Evolutionary conservation across 2,329 filamentous ascomycete species (phyloP), one percentile per base, ranked within the genome.

Genomic region (Aspergillus brunneoviolaceus): DNA sequence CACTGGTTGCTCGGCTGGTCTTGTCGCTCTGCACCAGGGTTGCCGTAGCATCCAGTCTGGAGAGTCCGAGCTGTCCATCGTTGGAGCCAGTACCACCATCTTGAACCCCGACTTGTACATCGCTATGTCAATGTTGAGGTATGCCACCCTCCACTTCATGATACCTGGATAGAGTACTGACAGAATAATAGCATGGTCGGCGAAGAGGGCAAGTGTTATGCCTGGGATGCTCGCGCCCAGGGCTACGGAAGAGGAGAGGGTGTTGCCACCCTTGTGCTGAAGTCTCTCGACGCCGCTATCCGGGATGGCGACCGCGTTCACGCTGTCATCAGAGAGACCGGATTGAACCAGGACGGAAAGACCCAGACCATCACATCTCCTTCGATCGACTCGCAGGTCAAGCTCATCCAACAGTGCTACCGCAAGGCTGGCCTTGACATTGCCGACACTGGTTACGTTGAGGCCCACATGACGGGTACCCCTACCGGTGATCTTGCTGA

Each of bases 391-490:
- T 55, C 55, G 49, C 47, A 61, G 58, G 11, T 60, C 53, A 48
- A 55, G 39, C 31, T 60, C 79, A 77, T 1, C 65, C 76, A 63
- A 78, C 78, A 6, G 75, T 68, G 29, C 56, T 69, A 77, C 79
- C 27, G 62, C 65, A 3, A 55, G 12, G 60, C 60, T 29, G 58
- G 61, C 5, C 59, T 70, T 25, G 63, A 65, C 16, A 60, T 66
- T 35, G 48, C 33, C 31, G 61, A 67, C 23, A 71, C 67, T 1
- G 33, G 58, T 10, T 79, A 70, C 49, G 71, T 79, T 10, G 74
- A 80, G 51, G 72, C 72, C 0, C 78, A 80, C 59, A 77, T 76
- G 7, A 79, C 77, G 0, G 77, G 77, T 5, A 79, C 76, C 0
- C 60, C 63, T 3, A 69, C 69, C 1, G 59, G 63, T 5, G 67